phyloP scores from a whole-genome alignment of 169 alveolate species.

The Eimeria maxima region DNA sequence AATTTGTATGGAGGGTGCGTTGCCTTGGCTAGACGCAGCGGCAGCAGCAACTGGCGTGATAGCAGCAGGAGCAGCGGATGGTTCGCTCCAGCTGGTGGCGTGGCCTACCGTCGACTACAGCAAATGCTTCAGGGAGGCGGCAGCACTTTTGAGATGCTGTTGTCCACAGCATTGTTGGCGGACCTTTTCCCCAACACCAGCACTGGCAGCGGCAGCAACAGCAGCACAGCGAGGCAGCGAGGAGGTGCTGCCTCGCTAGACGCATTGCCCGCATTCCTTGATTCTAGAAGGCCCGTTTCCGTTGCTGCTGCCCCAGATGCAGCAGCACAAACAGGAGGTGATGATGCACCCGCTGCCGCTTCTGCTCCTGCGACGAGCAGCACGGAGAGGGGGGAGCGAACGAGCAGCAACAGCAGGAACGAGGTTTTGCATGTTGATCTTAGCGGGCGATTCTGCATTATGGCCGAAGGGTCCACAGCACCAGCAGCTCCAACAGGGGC shows the following conservation, averaged over 20 bases:
- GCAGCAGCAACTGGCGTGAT: constrained; percentile 46
- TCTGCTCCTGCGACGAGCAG: constrained; percentile 46
- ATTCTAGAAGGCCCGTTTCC: not conserved
- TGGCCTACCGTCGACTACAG: constrained; percentile 59
- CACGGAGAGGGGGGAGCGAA: not conserved
- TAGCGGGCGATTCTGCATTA: constrained; percentile 49
- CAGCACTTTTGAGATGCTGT: constrained; percentile 67
- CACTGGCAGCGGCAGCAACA: not conserved
- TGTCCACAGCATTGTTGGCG: constrained; percentile 42
- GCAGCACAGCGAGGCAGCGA: constrained; percentile 42
- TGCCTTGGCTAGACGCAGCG: constrained; percentile 44
- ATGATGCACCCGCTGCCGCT: not conserved
- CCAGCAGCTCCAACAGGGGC: not conserved
- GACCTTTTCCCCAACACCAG: constrained; percentile 39
- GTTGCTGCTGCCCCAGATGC: constrained; percentile 17
- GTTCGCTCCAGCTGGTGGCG: constrained; percentile 17
- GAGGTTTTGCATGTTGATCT: constrained; percentile 23
- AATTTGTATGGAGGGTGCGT: constrained; percentile 59
- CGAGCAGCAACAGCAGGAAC: not conserved
- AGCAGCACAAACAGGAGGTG: constrained; percentile 14
- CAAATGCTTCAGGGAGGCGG: constrained; percentile 60
- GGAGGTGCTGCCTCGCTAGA: not conserved
- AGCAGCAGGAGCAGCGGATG: constrained; percentile 46
- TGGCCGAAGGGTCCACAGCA: constrained; percentile 17
- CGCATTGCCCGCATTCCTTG: not conserved